Base-by-base conservation (phyloP, 371 early-diverging fungal species). In the Vairimorpha apis region DNA sequence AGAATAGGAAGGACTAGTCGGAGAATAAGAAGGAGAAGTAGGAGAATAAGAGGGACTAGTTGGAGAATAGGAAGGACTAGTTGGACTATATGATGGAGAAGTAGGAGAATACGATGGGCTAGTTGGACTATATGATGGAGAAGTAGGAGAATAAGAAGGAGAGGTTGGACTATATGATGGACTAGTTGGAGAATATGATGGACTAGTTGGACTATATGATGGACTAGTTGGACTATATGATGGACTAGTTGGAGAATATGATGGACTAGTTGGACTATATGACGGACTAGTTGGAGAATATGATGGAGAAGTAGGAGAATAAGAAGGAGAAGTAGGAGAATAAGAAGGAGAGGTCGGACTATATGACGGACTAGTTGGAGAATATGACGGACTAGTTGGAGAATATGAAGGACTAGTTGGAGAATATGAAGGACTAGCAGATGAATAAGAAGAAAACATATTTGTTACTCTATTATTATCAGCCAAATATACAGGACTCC, bases 341-440 rank as follows among this genome's bases (percentile, higher is more conserved):
- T 86, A 90, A 60, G 84, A 82, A 5, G 92, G 92, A 37, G 86
- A 86, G 0, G 91, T 91, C 0, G 94, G 93, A 14, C 86, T 86
- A 12, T 88, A 85, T 27, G 23, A 44, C 45, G 27, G 29, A 35
- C 82, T 59, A 70, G 81, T 79, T 67, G 84, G 82, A 77, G 82
- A 30, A 82, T 81, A 85, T 0, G 67, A 25, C 35, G 85, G 84
- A 45, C 75, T 75, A 0, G 89, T 88, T 14, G 83, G 79, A 21
- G 58, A 51, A 47, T 81, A 78, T 4, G n/a, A 43, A 35, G 76
- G 83, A 38, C 68, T 64, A 3, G 63, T 70, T 44, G 66, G 74
- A 25, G 79, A 76, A 73, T 85, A 90, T 63, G 83, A 82, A 5
- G 92, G 92, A 35, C 86, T 86, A 0, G 91, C 91, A 0, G 94